Percentiles rank a stretch among this genome's conserved stretches.
Conservation (phyloP, 1,139 yeast genomes). For the Kodamaea anthophila region DNA sequence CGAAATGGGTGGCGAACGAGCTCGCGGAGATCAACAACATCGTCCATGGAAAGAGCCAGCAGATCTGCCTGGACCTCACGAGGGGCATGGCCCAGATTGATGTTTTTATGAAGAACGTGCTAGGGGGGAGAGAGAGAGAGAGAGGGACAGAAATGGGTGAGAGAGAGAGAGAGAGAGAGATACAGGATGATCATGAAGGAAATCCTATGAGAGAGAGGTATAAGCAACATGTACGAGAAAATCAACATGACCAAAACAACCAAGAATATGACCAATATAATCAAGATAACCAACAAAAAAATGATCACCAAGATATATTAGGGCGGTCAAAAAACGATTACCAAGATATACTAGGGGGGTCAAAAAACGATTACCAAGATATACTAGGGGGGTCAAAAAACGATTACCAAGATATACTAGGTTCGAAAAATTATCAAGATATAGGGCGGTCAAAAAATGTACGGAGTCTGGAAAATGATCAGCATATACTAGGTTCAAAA, state of each 20-base stretch:
- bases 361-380: no score
- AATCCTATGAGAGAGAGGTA: background rate
- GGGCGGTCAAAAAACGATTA: no score
- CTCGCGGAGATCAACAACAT: slow-evolving; percentile 23
- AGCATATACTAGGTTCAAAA: no score
- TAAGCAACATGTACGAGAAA: background rate
- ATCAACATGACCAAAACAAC: background rate
- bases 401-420: no score
- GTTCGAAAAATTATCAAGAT: no score
- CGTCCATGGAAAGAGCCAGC: slow-evolving; percentile 21
- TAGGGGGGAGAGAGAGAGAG: slow-evolving; percentile 8
- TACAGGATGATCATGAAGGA: background rate
- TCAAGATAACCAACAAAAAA: no score
- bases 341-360: no score
- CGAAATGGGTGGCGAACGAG: slow-evolving; percentile 34
- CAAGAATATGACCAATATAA: no score
- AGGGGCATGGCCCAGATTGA: slow-evolving; percentile 18
- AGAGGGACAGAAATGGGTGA: background rate
- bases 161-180: background rate
- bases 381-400: no score
- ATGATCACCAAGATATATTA: no score
- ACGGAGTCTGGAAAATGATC: no score
- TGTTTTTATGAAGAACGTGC: slow-evolving; percentile 17
- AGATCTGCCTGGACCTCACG: slow-evolving; percentile 15
- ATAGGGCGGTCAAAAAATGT: no score